Conservation (phyloP, 2,329 filamentous ascomycete genomes). For the Amesomyces nigricolor region DNA sequence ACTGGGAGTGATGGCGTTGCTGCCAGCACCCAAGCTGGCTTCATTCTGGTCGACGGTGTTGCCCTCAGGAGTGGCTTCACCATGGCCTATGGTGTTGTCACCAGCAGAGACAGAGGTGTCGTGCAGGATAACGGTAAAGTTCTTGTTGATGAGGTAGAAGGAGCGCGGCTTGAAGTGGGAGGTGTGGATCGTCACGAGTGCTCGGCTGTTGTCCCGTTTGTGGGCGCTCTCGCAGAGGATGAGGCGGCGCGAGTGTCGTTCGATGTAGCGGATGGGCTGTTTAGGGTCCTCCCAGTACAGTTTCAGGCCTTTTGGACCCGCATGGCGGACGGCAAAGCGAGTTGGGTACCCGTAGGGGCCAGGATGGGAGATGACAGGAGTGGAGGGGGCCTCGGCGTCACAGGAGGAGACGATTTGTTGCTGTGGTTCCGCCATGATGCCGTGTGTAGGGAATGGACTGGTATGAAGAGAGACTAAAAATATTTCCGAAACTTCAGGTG, state of each 20-base stretch:
- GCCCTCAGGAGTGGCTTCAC: no score
- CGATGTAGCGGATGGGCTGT: constrained; percentile 13
- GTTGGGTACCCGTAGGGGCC: constrained; percentile 17
- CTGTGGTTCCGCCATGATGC: background rate
- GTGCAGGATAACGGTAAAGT: constrained; percentile 7
- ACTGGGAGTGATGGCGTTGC: no score
- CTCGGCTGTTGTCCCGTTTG: constrained; percentile 10
- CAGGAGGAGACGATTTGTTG: background rate
- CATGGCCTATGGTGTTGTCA: background rate
- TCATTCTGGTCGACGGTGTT: no score
- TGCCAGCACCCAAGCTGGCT: no score
- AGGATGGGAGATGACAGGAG: background rate
- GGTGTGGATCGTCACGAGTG: constrained; percentile 6
- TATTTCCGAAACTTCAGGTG: no score
- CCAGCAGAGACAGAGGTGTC: background rate
- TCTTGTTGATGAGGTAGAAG: background rate
- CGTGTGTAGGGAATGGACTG: background rate
- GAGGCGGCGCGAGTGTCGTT: background rate
- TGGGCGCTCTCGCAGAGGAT: constrained; percentile 10
- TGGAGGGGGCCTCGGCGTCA: background rate
- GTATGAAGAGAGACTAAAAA: no score
- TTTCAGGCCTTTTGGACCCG: constrained; percentile 10
- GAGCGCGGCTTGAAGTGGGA: constrained; percentile 5
- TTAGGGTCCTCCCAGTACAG: constrained; percentile 6
- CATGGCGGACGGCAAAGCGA: constrained; percentile 16